A percentile compares a stretch with the other conserved stretches of the same genome.
Evolutionary conservation across 257 asterid species (phyloP).

Genomic region (Cordia subcordata): DNA sequence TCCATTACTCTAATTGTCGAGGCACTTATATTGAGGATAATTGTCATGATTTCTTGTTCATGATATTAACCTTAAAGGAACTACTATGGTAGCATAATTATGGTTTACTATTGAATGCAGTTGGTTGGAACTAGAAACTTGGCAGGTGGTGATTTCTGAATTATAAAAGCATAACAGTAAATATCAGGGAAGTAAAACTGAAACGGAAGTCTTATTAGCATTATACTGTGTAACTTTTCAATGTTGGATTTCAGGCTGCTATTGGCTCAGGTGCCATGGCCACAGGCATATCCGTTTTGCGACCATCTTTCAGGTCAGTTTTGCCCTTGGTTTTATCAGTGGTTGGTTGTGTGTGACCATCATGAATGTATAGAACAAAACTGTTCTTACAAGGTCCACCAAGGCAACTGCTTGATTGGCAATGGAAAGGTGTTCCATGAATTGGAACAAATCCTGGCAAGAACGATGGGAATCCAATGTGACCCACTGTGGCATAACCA

Average conservation of each 20-base stretch:
- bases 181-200: not conserved
- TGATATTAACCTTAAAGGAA: too few species aligned
- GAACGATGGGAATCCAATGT: not conserved
- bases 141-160: too few species aligned
- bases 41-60: too few species aligned
- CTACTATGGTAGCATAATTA: too few species aligned
- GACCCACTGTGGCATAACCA: not conserved
- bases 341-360: not conserved
- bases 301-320: not conserved
- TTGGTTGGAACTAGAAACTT: too few species aligned
- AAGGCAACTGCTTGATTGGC: slow-evolving; percentile 7
- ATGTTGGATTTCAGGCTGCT: not conserved
- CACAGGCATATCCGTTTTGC: not conserved
- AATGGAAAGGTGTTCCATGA: slow-evolving; percentile 6
- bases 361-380: not conserved
- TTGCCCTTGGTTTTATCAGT: not conserved
- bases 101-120: too few species aligned
- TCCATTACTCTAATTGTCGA: too few species aligned
- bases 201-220: not conserved
- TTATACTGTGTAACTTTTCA: not conserved
- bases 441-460: not conserved
- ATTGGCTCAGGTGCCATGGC: not conserved
- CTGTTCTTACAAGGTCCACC: not conserved
- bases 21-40: too few species aligned
- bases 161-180: not conserved